phyloP scores from a whole-genome alignment of 441 rosid species.

The Syzygium syzygioides region DNA sequence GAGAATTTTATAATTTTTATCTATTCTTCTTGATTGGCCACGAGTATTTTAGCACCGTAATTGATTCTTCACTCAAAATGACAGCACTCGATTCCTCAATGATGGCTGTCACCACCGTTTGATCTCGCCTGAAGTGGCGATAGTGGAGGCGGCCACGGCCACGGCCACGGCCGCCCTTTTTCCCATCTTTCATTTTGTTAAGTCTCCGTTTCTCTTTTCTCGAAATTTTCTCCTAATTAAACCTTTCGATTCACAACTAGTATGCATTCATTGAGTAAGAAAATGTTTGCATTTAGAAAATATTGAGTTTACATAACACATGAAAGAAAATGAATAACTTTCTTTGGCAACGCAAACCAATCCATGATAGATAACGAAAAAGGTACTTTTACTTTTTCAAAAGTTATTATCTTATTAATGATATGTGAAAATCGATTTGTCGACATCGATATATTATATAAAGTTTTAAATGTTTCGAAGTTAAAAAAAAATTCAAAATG shows the following conservation, averaged over 20 bases:
- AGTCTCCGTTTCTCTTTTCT: too few species aligned
- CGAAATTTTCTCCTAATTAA: too few species aligned
- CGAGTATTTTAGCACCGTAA: background rate
- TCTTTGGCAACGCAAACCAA: rapidly evolving
- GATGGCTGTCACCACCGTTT: background rate
- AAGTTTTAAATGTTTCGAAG: background rate
- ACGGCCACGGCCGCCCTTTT: background rate
- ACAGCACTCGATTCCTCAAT: background rate
- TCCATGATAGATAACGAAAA: background rate
- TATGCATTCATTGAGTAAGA: background rate
- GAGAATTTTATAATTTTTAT: background rate
- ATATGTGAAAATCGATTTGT: background rate
- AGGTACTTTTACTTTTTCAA: background rate
- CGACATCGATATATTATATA: background rate
- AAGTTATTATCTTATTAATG: background rate
- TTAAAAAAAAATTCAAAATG: background rate
- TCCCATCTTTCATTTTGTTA: background rate
- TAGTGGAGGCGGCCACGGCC: background rate
- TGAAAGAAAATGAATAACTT: background rate
- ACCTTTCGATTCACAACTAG: too few species aligned
- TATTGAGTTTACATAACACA: rapidly evolving
- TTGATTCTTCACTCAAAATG: background rate
- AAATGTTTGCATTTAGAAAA: background rate
- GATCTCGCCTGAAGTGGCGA: background rate
- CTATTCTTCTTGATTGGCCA: background rate